Conservation (phyloP, 345 rosid genomes). For the Streptanthus diversifolius region DNA sequence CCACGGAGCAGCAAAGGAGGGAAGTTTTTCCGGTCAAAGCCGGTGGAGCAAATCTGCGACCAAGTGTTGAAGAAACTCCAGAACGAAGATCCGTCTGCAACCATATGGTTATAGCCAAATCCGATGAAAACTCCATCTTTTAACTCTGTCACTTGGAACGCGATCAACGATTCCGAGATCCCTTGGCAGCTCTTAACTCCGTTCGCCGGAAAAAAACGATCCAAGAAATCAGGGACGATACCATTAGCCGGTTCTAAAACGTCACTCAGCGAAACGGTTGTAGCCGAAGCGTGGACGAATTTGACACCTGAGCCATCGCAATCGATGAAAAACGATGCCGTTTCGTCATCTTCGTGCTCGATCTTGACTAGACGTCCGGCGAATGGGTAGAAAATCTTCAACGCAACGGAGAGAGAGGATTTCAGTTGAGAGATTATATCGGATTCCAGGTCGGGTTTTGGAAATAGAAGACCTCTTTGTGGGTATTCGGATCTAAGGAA, state of each 20-base stretch:
- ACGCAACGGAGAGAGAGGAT: neutral
- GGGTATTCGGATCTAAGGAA: neutral
- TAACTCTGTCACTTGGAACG: conserved; percentile 31
- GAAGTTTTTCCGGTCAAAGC: neutral
- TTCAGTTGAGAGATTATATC: neutral
- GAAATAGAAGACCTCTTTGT: neutral
- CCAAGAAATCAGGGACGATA: neutral
- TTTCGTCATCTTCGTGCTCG: neutral
- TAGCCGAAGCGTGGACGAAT: neutral
- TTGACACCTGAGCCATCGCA: neutral
- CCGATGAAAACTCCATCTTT: conserved; percentile 33
- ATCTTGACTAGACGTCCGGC: neutral
- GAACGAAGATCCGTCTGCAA: conserved; percentile 25
- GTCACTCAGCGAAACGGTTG: neutral
- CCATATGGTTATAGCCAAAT: conserved; percentile 13
- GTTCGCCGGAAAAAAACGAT: conserved; percentile 24
- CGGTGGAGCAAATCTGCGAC: conserved; percentile 31
- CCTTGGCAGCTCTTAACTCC: conserved; percentile 22
- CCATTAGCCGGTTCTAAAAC: neutral
- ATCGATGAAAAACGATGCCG: neutral
- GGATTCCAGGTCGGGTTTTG: neutral
- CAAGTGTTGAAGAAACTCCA: conserved; percentile 36
- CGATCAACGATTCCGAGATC: conserved; percentile 13
- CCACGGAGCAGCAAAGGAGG: neutral
- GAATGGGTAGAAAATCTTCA: neutral